Evolutionary conservation across 2,329 filamentous ascomycete species (phyloP).

Genomic region (Arthrobotrys sinensis): DNA sequence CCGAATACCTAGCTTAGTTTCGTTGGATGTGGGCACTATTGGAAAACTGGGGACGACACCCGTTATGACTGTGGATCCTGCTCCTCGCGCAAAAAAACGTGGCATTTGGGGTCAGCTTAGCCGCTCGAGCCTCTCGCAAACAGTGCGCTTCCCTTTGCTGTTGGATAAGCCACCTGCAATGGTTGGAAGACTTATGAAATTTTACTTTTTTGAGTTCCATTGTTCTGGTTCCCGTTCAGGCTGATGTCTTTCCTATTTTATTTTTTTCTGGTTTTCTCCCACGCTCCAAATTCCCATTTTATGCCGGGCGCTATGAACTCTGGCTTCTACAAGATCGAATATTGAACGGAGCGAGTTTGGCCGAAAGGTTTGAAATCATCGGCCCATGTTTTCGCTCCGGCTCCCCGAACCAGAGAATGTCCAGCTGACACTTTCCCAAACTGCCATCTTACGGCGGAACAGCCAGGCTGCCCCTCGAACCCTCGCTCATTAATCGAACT

Average conservation of each 20-base stretch:
- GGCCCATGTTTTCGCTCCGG: slow-evolving; percentile 49
- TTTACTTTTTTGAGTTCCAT: slow-evolving; percentile 52
- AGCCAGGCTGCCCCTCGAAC: slow-evolving; percentile 34
- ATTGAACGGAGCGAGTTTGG: slow-evolving; percentile 49
- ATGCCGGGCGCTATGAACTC: slow-evolving; percentile 52
- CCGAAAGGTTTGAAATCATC: slow-evolving; percentile 40
- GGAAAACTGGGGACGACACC: slow-evolving; percentile 57
- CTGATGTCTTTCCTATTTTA: slow-evolving; percentile 41
- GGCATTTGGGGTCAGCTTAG: slow-evolving; percentile 55
- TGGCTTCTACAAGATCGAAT: slow-evolving; percentile 23
- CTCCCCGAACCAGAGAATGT: slow-evolving; percentile 39
- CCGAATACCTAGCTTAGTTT: slow-evolving; percentile 52
- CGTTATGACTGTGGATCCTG: slow-evolving; percentile 57
- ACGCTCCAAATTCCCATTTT: slow-evolving; percentile 31
- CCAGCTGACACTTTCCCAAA: slow-evolving; percentile 57
- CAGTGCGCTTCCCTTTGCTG: slow-evolving; percentile 25
- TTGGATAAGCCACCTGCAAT: slow-evolving; percentile 30
- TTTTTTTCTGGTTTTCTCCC: slow-evolving; percentile 20
- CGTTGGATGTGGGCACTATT: slow-evolving; percentile 38
- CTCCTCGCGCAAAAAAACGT: slow-evolving; percentile 58
- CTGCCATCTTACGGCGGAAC: slow-evolving; percentile 47
- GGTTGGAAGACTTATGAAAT: slow-evolving; percentile 27
- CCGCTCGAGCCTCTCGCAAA: slow-evolving; percentile 56
- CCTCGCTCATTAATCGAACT: slow-evolving; percentile 27
- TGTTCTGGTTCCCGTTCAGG: slow-evolving; percentile 59